These are phyloP conservation scores for Xylariaceae sp. DNA, from an alignment of 2,329 filamentous ascomycete genomes.

Conservation along the genomic window DNA sequence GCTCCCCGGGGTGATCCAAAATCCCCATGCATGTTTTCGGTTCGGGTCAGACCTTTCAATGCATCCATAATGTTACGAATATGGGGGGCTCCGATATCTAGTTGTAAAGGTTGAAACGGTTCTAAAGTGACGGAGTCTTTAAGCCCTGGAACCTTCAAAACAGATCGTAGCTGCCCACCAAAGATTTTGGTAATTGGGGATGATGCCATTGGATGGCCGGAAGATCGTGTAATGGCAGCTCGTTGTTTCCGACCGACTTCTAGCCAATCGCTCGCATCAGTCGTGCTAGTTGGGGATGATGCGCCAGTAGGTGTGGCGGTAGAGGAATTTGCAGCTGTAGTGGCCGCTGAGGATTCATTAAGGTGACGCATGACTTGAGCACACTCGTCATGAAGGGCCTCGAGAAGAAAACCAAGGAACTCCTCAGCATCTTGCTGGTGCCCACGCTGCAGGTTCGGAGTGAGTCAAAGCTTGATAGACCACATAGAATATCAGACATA, in stretches of 20 bases:
- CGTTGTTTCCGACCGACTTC: constrained; percentile 95
- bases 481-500: constrained; percentile 52
- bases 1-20: constrained; percentile 81
- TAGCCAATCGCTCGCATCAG: constrained; percentile 75
- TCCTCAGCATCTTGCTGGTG: constrained; percentile 99
- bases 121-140: constrained; percentile 93
- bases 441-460: constrained; percentile 66
- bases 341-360: constrained; percentile 37
- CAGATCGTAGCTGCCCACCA: constrained; percentile 87
- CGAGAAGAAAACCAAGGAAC: constrained; percentile 90
- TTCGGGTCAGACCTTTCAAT: constrained; percentile 80
- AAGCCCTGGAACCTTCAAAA: constrained; percentile 83
- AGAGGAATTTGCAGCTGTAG: constrained; percentile 43
- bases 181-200: constrained; percentile 95
- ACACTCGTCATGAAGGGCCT: constrained; percentile 93
- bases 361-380: constrained; percentile 72
- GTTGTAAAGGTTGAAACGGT: constrained; percentile 90
- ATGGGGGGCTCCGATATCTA: constrained; percentile 88
- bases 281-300: constrained; percentile 53
- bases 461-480: constrained; percentile 10
- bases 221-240: constrained; percentile 82
- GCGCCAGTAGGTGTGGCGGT: constrained; percentile 44
- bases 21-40: constrained; percentile 85
- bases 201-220: constrained; percentile 72
- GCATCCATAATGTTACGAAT: constrained; percentile 93